Evolutionary conservation across 305 asterid genomes (phyloP).

Genomic region (Solanum hybrid): DNA sequence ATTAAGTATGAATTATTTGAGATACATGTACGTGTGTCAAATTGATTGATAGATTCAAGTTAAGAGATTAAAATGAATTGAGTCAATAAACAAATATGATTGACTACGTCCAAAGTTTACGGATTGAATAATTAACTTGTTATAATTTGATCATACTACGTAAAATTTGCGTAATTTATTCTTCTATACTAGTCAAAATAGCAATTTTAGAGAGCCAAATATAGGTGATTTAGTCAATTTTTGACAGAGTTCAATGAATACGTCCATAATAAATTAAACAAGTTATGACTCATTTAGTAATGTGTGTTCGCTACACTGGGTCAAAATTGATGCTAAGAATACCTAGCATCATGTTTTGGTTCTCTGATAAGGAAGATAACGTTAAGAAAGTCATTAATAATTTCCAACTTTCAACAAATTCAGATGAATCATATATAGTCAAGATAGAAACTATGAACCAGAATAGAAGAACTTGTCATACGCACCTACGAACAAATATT

Average conservation of each 20-base stretch:
- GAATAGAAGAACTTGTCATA: too few species aligned
- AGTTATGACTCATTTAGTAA: neutral
- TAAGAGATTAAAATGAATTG: too few species aligned
- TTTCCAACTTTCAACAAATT: too few species aligned
- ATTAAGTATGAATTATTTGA: too few species aligned
- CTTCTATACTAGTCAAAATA: neutral
- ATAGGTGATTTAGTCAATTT: neutral
- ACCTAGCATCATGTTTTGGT: neutral
- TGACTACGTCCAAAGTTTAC: neutral
- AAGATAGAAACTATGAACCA: too few species aligned
- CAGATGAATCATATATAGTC: too few species aligned
- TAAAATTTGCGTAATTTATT: too few species aligned
- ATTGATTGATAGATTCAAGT: neutral
- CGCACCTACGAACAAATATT: too few species aligned
- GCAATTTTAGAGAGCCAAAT: neutral
- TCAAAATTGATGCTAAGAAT: neutral
- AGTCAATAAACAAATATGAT: neutral
- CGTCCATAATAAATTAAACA: neutral
- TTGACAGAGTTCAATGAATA: neutral
- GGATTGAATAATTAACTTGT: too few species aligned
- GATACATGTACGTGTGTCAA: neutral
- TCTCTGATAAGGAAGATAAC: neutral
- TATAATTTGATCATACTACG: too few species aligned
- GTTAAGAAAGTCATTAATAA: too few species aligned
- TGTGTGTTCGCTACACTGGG: neutral